Evolutionary conservation across 768 basidiomycete genomes (phyloP), one percentile per base, ranked within the genome.

Genomic region (Amanita muscaria): DNA sequence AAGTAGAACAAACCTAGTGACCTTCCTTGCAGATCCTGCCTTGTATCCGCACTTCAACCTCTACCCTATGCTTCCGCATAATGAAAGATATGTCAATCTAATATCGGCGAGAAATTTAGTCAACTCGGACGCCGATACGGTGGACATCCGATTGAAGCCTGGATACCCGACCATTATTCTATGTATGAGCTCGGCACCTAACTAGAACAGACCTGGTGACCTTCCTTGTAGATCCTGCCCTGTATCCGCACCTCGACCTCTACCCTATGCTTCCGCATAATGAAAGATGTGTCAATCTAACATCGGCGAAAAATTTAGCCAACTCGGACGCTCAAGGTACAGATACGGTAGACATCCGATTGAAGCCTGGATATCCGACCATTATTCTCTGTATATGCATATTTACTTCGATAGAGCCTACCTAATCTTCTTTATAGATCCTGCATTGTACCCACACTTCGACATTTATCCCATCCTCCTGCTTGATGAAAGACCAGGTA

Each of bases 141-240:
- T n/a, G n/a, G n/a, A n/a, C n/a, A n/a, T n/a, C n/a, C n/a, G n/a
- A n/a, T n/a, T n/a, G n/a, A n/a, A n/a, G n/a, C n/a, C n/a, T n/a
- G n/a, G n/a, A n/a, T n/a, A n/a, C n/a, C n/a, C n/a, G n/a, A n/a
- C n/a, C n/a, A n/a, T n/a, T n/a, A n/a, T n/a, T n/a, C n/a, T n/a
- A n/a, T n/a, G n/a, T n/a, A n/a, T n/a, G n/a, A n/a, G n/a, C n/a
- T n/a, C n/a, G n/a, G 40, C 50, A 52, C 19, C 40, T 42, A 42
- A 51, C 40, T 48, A 29, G n/a, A 37, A 34, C 4, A 30, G 14
- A 30, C 7, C 14, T 30, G 14, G 14, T 36, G 34, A 23, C 19
- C 19, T 39, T 19, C n/a, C 19, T 42, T 16, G 32, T 34, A 72
- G 70, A 73, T 58, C 66, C 68, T 18, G 51, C 64, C 9, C 58